Evolutionary conservation across 331 rosid species (phyloP), one percentile per base, ranked within the genome.

Genomic region (Stylosanthes scabra): DNA sequence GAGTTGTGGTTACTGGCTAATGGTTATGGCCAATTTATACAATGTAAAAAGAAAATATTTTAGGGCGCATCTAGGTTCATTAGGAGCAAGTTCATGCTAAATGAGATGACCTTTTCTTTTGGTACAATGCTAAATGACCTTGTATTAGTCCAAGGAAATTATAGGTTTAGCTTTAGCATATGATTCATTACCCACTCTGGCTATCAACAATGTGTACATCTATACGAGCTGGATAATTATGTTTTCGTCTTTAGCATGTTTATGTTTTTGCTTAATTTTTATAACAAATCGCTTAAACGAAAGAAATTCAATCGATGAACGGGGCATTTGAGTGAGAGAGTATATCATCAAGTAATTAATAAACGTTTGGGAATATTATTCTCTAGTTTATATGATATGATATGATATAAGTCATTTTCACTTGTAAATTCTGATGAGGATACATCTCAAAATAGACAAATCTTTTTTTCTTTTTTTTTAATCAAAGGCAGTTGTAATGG

Each of bases 91-190:
- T 71, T 70, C 42, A 42, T 67, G 34, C 67, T 76, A 71, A 81
- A 34, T 34, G 39, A 34, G 39, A 74, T 77, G 83, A 70, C 64
- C 66, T 47, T 47, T 11, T 7, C 9, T 44, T 44, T 44, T 44
- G 49, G 39, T 34, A 34, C 39, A 34, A 9, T 42, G 46, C 46
- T 42, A 42, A 42, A 42, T 42, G 46, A 42, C 9, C 46, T 70
- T 82, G 71, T 25, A 63, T 71, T 85, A 69, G 82, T 72, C 54
- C 82, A 83, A 34, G 39, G 39, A 86, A 93, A 60, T 52, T 8
- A 75, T 78, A 80, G 85, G 80, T 75, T 83, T 83, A 84, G 83
- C 86, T 75, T 83, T 83, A 84, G 83, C 86, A 81, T 78, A 79
- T 77, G 78, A 83, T 85, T 87, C 68, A 72, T 65, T 75, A 58